Percentiles rank a stretch among this genome's conserved stretches.
phyloP scores from a whole-genome alignment of 1,139 yeast species.

The Wickerhamomyces sp. region DNA sequence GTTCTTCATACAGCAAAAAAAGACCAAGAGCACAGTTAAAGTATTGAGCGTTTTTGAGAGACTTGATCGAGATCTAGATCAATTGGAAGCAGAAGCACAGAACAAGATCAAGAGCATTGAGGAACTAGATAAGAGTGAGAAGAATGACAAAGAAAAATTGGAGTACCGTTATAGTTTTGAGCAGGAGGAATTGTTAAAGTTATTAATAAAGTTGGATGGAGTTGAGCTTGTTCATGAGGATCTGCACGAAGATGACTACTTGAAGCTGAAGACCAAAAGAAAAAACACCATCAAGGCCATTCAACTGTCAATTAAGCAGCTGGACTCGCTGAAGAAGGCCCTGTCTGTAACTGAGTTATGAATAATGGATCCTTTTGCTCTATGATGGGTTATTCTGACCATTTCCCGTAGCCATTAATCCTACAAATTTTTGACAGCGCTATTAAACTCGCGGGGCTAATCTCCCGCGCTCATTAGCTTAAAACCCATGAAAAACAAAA shows the following conservation, averaged over 20 bases:
- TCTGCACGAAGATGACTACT: slow-evolving; percentile 30
- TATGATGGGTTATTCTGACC: too few relatives aligned
- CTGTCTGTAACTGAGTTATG: too few relatives aligned
- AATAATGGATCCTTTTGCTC: too few relatives aligned
- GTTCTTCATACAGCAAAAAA: neutral
- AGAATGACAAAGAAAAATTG: slow-evolving; percentile 11
- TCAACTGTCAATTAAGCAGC: slow-evolving; percentile 53
- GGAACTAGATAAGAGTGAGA: neutral
- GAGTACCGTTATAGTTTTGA: slow-evolving; percentile 49
- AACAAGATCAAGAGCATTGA: neutral
- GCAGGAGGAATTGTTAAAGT: slow-evolving; percentile 63
- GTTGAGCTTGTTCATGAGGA: slow-evolving; percentile 44
- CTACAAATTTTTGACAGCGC: too few relatives aligned
- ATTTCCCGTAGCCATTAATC: too few relatives aligned
- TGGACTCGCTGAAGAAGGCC: slow-evolving; percentile 46
- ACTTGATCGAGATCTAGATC: neutral
- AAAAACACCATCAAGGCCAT: slow-evolving; percentile 55
- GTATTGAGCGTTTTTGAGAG: neutral
- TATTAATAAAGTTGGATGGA: slow-evolving; percentile 60
- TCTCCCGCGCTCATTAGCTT: too few relatives aligned
- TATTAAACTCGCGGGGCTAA: too few relatives aligned
- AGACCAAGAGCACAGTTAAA: neutral
- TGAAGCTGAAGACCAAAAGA: slow-evolving; percentile 49
- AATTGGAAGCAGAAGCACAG: slow-evolving; percentile 6
- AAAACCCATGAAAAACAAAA: too few relatives aligned